Evolutionary conservation across 1,284 basidiomycete genomes (phyloP).

Genomic region (Ustilago hordei): DNA sequence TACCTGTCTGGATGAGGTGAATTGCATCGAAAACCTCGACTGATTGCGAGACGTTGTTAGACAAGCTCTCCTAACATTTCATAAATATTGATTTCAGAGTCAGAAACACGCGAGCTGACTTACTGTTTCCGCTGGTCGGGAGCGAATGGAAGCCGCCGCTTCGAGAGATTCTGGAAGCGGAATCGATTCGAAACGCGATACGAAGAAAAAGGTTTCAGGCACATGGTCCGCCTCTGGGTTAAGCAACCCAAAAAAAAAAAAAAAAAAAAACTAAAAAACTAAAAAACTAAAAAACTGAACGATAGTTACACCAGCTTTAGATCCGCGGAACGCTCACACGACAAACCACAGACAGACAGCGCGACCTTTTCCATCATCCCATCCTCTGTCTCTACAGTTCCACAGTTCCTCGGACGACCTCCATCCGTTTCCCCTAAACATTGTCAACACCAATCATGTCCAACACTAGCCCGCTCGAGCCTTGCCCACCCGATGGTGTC

Average conservation of each 20-base stretch:
- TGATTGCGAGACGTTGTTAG: background rate
- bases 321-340: background rate
- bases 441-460: conserved; percentile 22
- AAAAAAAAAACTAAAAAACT: background rate
- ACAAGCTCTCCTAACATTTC: background rate
- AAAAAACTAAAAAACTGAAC: background rate
- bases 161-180: background rate
- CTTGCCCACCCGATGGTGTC: conserved; percentile 39
- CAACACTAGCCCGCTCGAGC: conserved; percentile 42
- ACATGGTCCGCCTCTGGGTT: background rate
- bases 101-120: background rate
- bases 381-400: background rate
- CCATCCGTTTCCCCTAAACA: background rate
- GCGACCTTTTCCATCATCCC: background rate
- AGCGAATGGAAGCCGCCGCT: conserved; percentile 1
- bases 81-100: background rate
- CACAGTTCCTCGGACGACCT: background rate
- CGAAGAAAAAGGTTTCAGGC: background rate
- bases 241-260: background rate
- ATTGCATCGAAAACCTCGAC: too few relatives aligned
- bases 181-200: background rate
- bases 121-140: background rate
- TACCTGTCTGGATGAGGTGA: too few relatives aligned
- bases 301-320: background rate
- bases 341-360: too few relatives aligned